Conservation (phyloP, 2,329 filamentous ascomycete genomes). For the Penicillium sp. region DNA sequence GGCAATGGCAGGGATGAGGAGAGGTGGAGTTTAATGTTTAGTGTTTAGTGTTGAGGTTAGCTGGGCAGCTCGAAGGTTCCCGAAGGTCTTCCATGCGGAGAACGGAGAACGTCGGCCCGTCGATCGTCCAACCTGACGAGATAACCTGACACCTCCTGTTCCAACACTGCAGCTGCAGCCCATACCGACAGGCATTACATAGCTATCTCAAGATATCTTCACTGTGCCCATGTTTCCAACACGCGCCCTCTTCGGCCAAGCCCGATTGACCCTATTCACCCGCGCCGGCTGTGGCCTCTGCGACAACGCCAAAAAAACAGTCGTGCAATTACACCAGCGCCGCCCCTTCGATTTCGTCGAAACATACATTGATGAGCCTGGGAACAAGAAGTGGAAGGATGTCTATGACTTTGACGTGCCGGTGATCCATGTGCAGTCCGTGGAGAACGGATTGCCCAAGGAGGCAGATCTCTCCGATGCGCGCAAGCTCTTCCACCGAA, state of each 20-base stretch:
- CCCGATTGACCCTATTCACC: slow-evolving; percentile 64
- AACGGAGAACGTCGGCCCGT: slow-evolving; percentile 9
- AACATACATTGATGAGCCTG: slow-evolving; percentile 61
- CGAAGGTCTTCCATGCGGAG: slow-evolving; percentile 29
- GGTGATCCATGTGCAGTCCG: slow-evolving; percentile 63
- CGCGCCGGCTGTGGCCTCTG: slow-evolving; percentile 64
- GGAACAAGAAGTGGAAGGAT: slow-evolving; percentile 61
- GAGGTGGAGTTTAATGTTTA: too few relatives aligned
- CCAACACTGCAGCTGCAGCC: too few relatives aligned
- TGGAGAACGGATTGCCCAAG: slow-evolving; percentile 46
- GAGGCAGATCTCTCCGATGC: slow-evolving; percentile 62
- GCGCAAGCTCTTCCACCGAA: slow-evolving; percentile 66
- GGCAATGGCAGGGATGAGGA: neutral
- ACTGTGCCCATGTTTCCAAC: slow-evolving; percentile 35
- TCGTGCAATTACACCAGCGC: slow-evolving; percentile 58
- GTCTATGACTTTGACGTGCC: slow-evolving; percentile 69
- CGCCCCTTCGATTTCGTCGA: slow-evolving; percentile 61
- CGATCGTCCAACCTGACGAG: too few relatives aligned
- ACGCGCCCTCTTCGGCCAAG: slow-evolving; percentile 32
- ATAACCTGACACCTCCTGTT: too few relatives aligned
- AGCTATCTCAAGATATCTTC: too few relatives aligned
- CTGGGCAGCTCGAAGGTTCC: slow-evolving; percentile 47
- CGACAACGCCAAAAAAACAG: slow-evolving; percentile 62
- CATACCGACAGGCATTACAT: too few relatives aligned
- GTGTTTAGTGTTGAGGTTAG: too few relatives aligned